Evolutionary conservation across 768 basidiomycete genomes (phyloP), one percentile per base, ranked within the genome.

Genomic region (Tricholoma saponaceum): DNA sequence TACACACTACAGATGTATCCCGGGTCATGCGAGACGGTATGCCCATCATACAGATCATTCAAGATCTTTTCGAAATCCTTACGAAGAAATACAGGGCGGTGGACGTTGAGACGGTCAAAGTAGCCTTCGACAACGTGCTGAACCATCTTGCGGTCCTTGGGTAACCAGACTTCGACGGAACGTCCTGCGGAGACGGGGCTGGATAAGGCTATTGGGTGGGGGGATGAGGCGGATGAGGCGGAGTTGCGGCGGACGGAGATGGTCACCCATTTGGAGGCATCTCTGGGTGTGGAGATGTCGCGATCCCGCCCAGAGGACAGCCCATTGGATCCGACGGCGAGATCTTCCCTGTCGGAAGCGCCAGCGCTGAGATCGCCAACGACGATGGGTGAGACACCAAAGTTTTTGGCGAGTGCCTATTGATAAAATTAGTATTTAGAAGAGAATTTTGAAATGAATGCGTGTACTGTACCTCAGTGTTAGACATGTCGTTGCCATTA

Each of bases 1-100:
- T 93, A 92, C 57, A 89, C 68, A 68, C 86, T 84, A 71, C 89
- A 92, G 4, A 94, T 65, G 69, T 83, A 90, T 18, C 92, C 92
- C 12, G 89, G 87, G 66, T 93, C 91, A 60, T 83, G 79, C 2
- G 78, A 61, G 30, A 75, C 65, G 8, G 72, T 70, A 6, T 74
- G 69, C 49, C 78, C 79, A 0, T 84, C 79, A 65, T 93, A 94
- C n/a, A 91, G 77, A 23, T 82, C 79, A 44, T 82, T 75, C 54
- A 93, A 71, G 13, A 78, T 76, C 64, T 75, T 78, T 61, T 89
- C 82, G 68, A 93, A 92, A 37, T 87, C 85, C 54, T 78, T 74
- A 47, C 84, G 85, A 26, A 79, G 70, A 67, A 86, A 90, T 52
- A 92, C 87, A 0, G 91, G 92, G 1, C 92, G 83, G 66, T 93